Evolutionary conservation across 169 alveolate species (phyloP), one percentile per base, ranked within the genome.

Genomic region (Eimeria acervulina): DNA sequence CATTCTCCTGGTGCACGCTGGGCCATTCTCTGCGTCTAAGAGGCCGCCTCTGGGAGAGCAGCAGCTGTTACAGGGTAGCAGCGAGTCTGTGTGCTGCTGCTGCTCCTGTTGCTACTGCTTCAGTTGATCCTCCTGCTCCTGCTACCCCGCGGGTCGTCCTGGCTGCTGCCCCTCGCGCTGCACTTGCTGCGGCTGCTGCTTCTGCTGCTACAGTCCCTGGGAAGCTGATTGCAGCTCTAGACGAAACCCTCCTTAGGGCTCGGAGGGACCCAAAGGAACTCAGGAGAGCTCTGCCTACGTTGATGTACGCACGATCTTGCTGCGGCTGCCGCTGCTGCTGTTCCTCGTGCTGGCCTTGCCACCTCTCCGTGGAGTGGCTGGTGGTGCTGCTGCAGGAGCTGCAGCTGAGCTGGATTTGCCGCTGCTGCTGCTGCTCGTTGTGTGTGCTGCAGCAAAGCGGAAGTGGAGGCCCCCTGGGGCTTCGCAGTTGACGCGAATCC

Each of bases 401-500:
- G 40, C 42, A 31, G 80, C 42, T 36, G 40, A 8, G 21, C 59
- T n/a, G n/a, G n/a, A n/a, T 51, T 51, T 68, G 80, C 42, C 21
- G 6, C 44, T 68, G 80, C 42, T 38, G 61, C 87, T 76, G 63
- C 59, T 76, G 87, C 59, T 33, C 3, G 51, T 13, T 42, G 66
- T 0, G 59, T 51, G 59, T 51, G 59, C 68, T 61, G 15, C 91
- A 92, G 95, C 15, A n/a, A 33, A 47, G 83, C 84, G 31, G 42
- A 51, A 40, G 66, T 92, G 84, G 87, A 55, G 68, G 87, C 87
- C 68, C 95, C 95, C 33, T 63, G 91, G 91, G 95, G 95, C 38
- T 61, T 92, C 13, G 95, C 91, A n/a, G 51, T 92, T 23, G 95
- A 61, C 52, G 90, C 92, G 47, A 92, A 92, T 33, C 91, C 85